A percentile compares a stretch with the other conserved stretches of the same genome.
Evolutionary conservation across 78 protist genomes (phyloP).

Genomic region (Dictyostelium intermedium): DNA sequence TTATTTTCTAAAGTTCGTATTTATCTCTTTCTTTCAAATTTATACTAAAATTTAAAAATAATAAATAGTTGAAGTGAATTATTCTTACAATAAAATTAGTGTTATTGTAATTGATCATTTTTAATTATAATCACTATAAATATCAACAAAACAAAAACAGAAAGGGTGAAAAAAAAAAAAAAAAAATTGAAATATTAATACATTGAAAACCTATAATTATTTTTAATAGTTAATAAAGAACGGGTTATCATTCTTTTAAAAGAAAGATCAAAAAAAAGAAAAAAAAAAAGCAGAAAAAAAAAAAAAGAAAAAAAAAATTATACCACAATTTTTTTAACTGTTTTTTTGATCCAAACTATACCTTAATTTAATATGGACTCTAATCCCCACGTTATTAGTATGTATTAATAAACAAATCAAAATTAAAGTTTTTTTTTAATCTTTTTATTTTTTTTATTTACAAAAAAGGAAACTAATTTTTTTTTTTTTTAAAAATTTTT

Average conservation of each 20-base stretch:
- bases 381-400: slow-evolving; percentile 38
- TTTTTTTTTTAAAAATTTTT: no score
- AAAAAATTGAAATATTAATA: background rate
- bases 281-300: background rate
- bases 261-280: background rate
- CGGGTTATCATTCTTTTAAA: no score
- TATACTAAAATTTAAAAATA: background rate
- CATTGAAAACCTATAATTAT: background rate
- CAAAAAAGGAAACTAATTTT: background rate
- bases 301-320: background rate
- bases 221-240: no score
- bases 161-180: no score
- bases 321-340: background rate
- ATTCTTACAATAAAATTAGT: no score
- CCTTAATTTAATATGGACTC: background rate
- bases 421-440: background rate
- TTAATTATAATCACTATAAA: no score
- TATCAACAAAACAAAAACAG: no score
- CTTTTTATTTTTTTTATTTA: no score
- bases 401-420: background rate
- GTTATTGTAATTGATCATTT: no score
- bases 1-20: slow-evolving; percentile 1
- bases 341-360: background rate
- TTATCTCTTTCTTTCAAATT: background rate
- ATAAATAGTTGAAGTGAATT: background rate